Percentiles rank a stretch among this genome's conserved stretches.
Evolutionary conservation across 148 eudicot species (phyloP).

Genomic region (Heliamphora exappendiculata): DNA sequence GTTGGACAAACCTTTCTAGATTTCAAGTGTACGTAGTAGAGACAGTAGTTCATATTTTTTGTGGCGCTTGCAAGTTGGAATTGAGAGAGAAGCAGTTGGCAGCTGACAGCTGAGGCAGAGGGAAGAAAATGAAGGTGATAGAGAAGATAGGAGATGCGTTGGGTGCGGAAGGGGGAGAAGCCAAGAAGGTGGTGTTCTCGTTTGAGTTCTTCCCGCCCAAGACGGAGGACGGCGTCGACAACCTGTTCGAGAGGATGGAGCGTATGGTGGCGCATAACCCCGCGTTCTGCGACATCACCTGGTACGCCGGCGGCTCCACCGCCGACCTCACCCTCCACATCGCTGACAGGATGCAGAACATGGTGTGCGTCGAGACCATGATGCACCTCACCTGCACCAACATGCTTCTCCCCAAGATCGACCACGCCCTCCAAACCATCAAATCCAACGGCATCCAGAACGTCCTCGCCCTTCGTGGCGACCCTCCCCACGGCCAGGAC

Average conservation of each 20-base stretch:
- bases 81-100: no score
- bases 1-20: no score
- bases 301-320: conserved; percentile 98
- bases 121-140: conserved; percentile 67
- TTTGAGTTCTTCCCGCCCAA: conserved; percentile 95
- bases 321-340: conserved; percentile 91
- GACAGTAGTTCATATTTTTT: no score
- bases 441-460: conserved; percentile 73
- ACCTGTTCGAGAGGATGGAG: conserved; percentile 90
- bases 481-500: conserved; percentile 96
- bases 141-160: conserved; percentile 64
- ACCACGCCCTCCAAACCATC: conserved; percentile 65
- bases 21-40: no score
- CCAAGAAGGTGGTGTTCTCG: conserved; percentile 58
- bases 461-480: conserved; percentile 90
- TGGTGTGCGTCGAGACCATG: conserved; percentile 87
- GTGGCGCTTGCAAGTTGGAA: no score
- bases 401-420: conserved; percentile 89
- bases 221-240: conserved; percentile 90
- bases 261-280: conserved; percentile 81
- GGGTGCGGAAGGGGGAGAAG: conserved; percentile 20
- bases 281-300: conserved; percentile 82
- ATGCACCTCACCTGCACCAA: conserved; percentile 97
- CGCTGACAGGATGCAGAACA: conserved; percentile 82
- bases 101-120: no score